These are phyloP conservation scores for Sindora glabra DNA, from an alignment of 306 rosid genomes.

Conservation along the genomic window DNA sequence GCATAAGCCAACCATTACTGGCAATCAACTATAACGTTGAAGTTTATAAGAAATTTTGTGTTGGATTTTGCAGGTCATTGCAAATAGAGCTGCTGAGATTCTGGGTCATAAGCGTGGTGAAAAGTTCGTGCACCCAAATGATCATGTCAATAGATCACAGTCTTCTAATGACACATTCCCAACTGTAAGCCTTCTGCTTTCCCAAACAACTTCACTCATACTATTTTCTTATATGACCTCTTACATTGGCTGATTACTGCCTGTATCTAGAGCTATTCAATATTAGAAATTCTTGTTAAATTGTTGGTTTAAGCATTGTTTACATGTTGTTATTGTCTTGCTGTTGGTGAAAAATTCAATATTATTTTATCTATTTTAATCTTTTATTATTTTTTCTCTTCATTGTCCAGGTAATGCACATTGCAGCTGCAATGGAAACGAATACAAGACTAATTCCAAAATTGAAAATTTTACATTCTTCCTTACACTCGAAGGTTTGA, in stretches of 20 bases:
- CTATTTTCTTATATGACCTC: neutral
- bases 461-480: conserved; percentile 60
- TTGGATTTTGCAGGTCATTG: conserved; percentile 61
- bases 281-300: neutral
- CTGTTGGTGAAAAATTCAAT: neutral
- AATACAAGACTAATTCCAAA: conserved; percentile 79
- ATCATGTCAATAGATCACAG: conserved; percentile 95
- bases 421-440: conserved; percentile 79
- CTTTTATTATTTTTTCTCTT: neutral
- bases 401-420: conserved; percentile 92
- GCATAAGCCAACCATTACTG: too few species aligned
- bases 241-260: neutral
- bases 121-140: conserved; percentile 94
- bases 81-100: conserved; percentile 95
- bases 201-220: neutral
- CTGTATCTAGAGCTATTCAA: neutral
- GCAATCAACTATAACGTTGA: too few species aligned
- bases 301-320: neutral
- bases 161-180: conserved; percentile 98
- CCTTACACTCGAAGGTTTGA: conserved; percentile 75
- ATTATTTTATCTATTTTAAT: neutral
- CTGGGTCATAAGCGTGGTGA: conserved; percentile 89
- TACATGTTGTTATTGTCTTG: neutral
- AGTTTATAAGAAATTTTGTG: neutral
- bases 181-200: conserved; percentile 51